Evolutionary conservation across 768 basidiomycete genomes (phyloP), one percentile per base, ranked within the genome.

Genomic region (Macrolepiota fuliginosa): DNA sequence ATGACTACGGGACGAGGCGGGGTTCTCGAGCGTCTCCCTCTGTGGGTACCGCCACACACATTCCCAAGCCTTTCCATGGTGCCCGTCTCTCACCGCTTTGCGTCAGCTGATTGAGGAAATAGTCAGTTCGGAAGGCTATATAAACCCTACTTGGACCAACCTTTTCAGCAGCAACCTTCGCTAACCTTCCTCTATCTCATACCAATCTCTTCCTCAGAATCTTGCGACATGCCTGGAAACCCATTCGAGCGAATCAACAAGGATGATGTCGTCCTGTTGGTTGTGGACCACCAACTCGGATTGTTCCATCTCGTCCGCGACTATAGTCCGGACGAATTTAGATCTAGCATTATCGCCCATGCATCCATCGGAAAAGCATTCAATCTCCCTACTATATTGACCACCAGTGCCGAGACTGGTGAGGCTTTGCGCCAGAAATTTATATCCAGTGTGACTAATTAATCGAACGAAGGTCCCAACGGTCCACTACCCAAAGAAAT

Each of bases 221-320:
- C 40, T 35, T 17, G 7, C 37, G 42, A 42, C 1, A 39, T 46
- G 12, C 9, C 42, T 12, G 24, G 4, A 1, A 39, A 50, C 22
- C 36, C 51, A 35, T 60, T 60, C 51, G 58, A 60, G 13, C 53
- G 79, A 24, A 69, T 83, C 65, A 73, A 82, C 76, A 82, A 81
- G 67, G 69, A 77, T 67, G 65, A 82, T 40, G 72, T 68, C 4
- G 68, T 75, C 37, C 71, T 81, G n/a, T 68, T 82, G 46, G 71
- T 83, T 55, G 74, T 83, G 51, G 82, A 83, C 70, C 79, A 79
- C 64, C 81, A 83, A 63, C 68, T 80, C 40, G 81, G 82, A 17
- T 67, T 83, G 7, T 82, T 77, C 70, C 76, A 79, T 62, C 66
- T 83, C 29, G 77, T 76, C 0, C 77, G 76, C 64, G 81, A 83